Conservation (phyloP, 2,329 filamentous ascomycete genomes). For the Venturia asperata region DNA sequence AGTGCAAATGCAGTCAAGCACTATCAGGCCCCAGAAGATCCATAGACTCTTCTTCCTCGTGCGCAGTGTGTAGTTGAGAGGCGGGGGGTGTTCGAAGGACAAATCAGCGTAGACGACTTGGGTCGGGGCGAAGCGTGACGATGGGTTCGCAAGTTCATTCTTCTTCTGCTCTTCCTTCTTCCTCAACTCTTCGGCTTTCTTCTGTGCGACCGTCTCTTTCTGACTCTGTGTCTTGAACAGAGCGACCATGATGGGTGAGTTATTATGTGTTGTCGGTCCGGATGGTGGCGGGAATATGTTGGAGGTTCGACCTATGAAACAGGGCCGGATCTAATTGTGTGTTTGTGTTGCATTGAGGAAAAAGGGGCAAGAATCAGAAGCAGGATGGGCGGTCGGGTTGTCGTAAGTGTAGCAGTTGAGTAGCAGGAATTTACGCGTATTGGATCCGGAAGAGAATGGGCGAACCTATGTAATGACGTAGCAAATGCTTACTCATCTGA, state of each 20-base stretch:
- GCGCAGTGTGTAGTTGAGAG: slow-evolving; percentile 50
- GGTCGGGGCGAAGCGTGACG: slow-evolving; percentile 34
- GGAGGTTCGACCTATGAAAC: background rate
- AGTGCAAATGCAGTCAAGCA: slow-evolving; percentile 52
- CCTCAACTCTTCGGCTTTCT: slow-evolving; percentile 16
- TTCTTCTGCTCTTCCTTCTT: slow-evolving; percentile 19
- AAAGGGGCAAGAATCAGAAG: too few species aligned
- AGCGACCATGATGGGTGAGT: background rate
- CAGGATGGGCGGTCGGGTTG: background rate
- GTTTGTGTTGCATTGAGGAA: background rate
- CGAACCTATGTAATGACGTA: too few species aligned
- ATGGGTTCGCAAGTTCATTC: slow-evolving; percentile 21
- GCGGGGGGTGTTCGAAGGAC: slow-evolving; percentile 40
- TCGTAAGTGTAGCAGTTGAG: background rate
- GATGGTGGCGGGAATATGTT: background rate
- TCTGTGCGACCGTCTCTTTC: slow-evolving; percentile 6
- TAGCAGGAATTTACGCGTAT: too few species aligned
- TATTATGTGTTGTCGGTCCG: background rate
- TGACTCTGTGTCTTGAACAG: slow-evolving; percentile 12
- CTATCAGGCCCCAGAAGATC: slow-evolving; percentile 53
- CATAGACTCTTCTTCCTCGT: slow-evolving; percentile 49
- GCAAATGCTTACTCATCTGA: background rate
- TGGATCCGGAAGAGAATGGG: too few species aligned
- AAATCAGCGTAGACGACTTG: slow-evolving; percentile 36
- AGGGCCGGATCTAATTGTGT: background rate